A percentile compares a stretch with the other conserved stretches of the same genome.
Evolutionary conservation across 2,329 filamentous ascomycete genomes (phyloP).

Genomic region (Colletotrichum aenigma): DNA sequence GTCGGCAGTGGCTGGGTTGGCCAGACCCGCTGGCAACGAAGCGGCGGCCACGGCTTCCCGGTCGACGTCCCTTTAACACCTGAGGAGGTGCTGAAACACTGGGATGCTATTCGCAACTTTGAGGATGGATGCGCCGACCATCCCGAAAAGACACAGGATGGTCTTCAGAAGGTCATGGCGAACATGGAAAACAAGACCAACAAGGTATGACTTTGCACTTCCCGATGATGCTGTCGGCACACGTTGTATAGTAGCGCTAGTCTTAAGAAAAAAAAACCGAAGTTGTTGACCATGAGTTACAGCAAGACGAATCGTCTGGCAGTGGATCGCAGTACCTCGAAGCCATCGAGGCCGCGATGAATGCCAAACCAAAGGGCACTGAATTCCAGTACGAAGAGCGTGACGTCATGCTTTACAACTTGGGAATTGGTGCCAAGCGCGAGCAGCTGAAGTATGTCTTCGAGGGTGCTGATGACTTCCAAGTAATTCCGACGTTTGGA

Average conservation of each 20-base stretch:
- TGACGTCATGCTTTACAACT: constrained; percentile 93
- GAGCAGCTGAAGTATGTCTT: constrained; percentile 88
- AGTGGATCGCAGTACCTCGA: constrained; percentile 62
- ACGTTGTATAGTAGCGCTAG: constrained; percentile 24
- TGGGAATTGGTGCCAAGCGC: constrained; percentile 90
- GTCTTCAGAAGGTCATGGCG: constrained; percentile 75
- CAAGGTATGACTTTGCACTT: constrained; percentile 55
- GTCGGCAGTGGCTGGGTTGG: constrained; percentile 94
- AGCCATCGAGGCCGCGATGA: constrained; percentile 78
- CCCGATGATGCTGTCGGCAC: neutral
- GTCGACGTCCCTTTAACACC: constrained; percentile 82
- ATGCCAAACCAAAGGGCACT: constrained; percentile 71
- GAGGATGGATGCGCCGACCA: constrained; percentile 87
- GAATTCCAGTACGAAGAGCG: constrained; percentile 84
- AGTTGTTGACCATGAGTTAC: constrained; percentile 23
- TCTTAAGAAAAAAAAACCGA: constrained; percentile 20
- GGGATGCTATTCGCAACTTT: constrained; percentile 83
- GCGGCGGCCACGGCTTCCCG: constrained; percentile 89
- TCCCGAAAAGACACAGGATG: constrained; percentile 79
- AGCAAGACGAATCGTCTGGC: constrained; percentile 7
- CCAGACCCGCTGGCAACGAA: constrained; percentile 92
- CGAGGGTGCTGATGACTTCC: constrained; percentile 91
- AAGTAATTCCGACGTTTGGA: constrained; percentile 92
- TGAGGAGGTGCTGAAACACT: constrained; percentile 79
- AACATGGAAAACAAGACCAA: constrained; percentile 82